Evolutionary conservation across 805 yeast genomes (phyloP).

Genomic region (Candida nonsorbophila): DNA sequence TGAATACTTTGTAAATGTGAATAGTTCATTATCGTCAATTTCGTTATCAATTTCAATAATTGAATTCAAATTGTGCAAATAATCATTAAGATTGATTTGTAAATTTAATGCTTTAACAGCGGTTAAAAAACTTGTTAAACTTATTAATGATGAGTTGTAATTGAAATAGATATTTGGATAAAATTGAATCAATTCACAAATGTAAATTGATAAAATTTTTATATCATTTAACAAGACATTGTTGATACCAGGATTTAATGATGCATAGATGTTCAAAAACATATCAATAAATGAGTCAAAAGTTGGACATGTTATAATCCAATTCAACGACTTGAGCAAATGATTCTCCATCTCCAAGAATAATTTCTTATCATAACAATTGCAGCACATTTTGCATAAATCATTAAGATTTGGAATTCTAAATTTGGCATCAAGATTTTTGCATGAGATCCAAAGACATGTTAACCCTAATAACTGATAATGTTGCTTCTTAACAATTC

Average conservation of each 20-base stretch:
- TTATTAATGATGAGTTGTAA: constrained; percentile 49
- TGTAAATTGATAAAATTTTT: constrained; percentile 51
- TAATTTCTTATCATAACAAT: constrained; percentile 49
- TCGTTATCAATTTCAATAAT: constrained; percentile 7
- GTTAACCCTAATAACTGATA: constrained; percentile 41
- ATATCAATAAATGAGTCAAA: constrained; percentile 61
- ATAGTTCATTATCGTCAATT: constrained; percentile 9
- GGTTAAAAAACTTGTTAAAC: constrained; percentile 37
- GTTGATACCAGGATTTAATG: constrained; percentile 22
- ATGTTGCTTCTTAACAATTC: constrained; percentile 42
- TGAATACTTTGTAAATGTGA: constrained; percentile 10
- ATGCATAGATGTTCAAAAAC: constrained; percentile 36
- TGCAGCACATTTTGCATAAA: constrained; percentile 52
- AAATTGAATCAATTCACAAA: constrained; percentile 65
- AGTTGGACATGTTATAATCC: constrained; percentile 61
- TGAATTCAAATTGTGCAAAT: constrained; percentile 11
- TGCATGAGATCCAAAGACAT: constrained; percentile 40
- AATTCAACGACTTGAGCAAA: constrained; percentile 54
- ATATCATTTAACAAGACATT: constrained; percentile 36
- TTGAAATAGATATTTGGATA: constrained; percentile 53
- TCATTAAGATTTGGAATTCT: constrained; percentile 52
- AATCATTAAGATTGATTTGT: constrained; percentile 22
- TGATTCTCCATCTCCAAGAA: constrained; percentile 68
- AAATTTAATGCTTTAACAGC: constrained; percentile 18
- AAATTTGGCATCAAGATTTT: constrained; percentile 49